These are phyloP conservation scores for Spiromastix sp. DNA, from an alignment of 2,329 filamentous ascomycete genomes.

Conservation along the genomic window DNA sequence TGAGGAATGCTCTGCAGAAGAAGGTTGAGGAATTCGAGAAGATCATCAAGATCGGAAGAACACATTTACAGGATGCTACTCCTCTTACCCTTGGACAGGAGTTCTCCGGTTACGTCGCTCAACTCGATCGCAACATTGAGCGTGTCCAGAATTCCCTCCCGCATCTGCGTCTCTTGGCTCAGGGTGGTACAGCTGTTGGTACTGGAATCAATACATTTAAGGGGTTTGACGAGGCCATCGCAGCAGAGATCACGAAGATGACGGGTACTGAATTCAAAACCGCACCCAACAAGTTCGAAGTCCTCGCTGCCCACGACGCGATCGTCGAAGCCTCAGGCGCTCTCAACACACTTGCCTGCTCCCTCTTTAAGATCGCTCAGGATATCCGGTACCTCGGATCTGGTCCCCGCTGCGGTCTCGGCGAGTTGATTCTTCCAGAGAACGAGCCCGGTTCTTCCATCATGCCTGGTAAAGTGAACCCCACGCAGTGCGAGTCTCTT, in stretches of 20 bases:
- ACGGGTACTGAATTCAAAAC: slow-evolving; percentile 91
- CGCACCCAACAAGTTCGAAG: slow-evolving; percentile 98
- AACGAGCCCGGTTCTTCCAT: slow-evolving; percentile 97
- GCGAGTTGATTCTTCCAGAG: slow-evolving; percentile 86
- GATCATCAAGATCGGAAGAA: slow-evolving; percentile 98
- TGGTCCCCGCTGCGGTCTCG: slow-evolving; percentile 88
- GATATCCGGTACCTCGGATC: slow-evolving; percentile 96
- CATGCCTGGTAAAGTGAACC: slow-evolving; percentile 99
- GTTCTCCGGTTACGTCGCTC: slow-evolving; percentile 93
- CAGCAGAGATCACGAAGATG: slow-evolving; percentile 81
- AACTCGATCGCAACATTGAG: slow-evolving; percentile 83
- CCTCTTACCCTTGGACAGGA: slow-evolving; percentile 92
- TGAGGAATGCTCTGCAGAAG: slow-evolving; percentile 72
- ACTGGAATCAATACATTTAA: slow-evolving; percentile 96
- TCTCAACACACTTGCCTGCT: slow-evolving; percentile 83
- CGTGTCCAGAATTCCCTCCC: slow-evolving; percentile 75
- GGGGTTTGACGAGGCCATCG: slow-evolving; percentile 90
- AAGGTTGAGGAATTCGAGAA: slow-evolving; percentile 85
- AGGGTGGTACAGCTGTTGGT: slow-evolving; percentile 93
- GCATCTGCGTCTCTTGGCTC: slow-evolving; percentile 75
- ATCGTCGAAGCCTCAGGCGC: slow-evolving; percentile 89
- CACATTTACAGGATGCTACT: slow-evolving; percentile 94
- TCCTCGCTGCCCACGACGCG: slow-evolving; percentile 89
- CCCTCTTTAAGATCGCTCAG: slow-evolving; percentile 96
- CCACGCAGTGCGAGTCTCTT: slow-evolving; percentile 92